Conservation (phyloP, 768 basidiomycete genomes). For the Podaxis carcinomalis region DNA sequence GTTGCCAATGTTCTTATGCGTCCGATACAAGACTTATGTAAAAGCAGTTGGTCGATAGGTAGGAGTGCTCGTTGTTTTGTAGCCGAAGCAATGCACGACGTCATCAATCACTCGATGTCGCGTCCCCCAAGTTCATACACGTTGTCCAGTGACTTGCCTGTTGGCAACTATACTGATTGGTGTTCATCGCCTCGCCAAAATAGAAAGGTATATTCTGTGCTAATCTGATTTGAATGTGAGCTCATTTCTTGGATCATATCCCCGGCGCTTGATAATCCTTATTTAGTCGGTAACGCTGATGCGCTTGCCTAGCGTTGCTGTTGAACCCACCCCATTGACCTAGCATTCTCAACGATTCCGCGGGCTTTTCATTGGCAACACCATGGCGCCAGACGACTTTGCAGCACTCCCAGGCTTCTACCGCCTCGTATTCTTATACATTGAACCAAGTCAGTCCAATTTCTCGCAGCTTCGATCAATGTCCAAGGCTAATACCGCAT, state of each 20-base stretch:
- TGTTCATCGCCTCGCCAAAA: too few relatives aligned
- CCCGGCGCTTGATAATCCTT: neutral
- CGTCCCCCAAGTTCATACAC: neutral
- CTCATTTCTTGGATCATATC: neutral
- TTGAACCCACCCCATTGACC: neutral
- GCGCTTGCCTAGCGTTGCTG: neutral
- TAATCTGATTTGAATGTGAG: neutral
- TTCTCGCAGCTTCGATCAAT: neutral
- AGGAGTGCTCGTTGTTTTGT: neutral
- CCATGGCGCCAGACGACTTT: conserved; percentile 31
- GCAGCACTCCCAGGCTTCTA: conserved; percentile 62
- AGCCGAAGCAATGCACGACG: neutral
- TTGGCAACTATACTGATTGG: too few relatives aligned
- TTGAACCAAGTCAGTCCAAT: conserved; percentile 52
- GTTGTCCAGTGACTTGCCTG: neutral
- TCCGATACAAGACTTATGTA: neutral
- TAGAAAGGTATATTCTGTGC: too few relatives aligned
- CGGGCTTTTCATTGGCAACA: neutral
- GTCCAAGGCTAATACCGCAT: neutral
- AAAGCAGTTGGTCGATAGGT: neutral
- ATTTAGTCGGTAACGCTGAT: neutral
- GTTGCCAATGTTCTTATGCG: neutral
- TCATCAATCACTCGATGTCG: neutral
- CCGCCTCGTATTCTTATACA: conserved; percentile 55
- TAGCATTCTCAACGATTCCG: neutral